Percentiles rank a stretch among this genome's conserved stretches.
These are phyloP conservation scores for Phytopythium mirpurense DNA, from an alignment of 352 stramenopile genomes.

Conservation along the genomic window DNA sequence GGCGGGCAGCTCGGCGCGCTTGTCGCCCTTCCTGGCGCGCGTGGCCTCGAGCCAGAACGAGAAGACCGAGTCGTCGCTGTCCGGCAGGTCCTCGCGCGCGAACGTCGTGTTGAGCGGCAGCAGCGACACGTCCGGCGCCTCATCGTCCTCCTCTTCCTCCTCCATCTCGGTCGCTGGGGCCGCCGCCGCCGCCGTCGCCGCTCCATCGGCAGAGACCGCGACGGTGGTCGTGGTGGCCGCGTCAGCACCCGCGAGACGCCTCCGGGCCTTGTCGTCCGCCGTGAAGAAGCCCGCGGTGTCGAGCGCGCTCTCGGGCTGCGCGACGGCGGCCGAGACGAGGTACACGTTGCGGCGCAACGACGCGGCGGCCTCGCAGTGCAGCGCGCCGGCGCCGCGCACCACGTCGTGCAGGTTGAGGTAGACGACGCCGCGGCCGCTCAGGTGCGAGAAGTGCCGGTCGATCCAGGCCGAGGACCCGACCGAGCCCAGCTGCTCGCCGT, in stretches of 20 bases:
- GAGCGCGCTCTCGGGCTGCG: constrained; percentile 52
- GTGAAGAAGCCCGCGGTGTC: constrained; percentile 49
- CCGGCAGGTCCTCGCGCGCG: constrained; percentile 49
- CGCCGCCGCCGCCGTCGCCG: neutral
- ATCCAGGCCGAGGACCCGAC: constrained; percentile 84
- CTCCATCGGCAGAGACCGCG: neutral
- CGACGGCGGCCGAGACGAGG: constrained; percentile 60
- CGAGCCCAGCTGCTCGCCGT: constrained; percentile 72
- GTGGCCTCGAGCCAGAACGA: constrained; percentile 62
- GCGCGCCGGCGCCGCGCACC: constrained; percentile 54
- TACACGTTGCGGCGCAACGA: constrained; percentile 75
- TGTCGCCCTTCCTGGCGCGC: constrained; percentile 16
- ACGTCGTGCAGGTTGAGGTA: constrained; percentile 72
- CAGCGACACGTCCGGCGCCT: neutral
- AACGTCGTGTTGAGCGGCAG: constrained; percentile 69
- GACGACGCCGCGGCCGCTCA: constrained; percentile 55
- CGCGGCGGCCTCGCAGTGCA: constrained; percentile 65
- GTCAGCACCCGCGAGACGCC: too few relatives aligned
- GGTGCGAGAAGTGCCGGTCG: constrained; percentile 63
- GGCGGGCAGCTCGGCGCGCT: constrained; percentile 34
- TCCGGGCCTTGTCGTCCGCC: neutral
- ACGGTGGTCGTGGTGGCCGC: neutral
- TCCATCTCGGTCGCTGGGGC: too few relatives aligned
- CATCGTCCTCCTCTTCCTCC: neutral
- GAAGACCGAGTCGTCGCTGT: constrained; percentile 64